Evolutionary conservation across 495 filamentous ascomycete species (phyloP).

Genomic region (Wilcoxina mikolae): DNA sequence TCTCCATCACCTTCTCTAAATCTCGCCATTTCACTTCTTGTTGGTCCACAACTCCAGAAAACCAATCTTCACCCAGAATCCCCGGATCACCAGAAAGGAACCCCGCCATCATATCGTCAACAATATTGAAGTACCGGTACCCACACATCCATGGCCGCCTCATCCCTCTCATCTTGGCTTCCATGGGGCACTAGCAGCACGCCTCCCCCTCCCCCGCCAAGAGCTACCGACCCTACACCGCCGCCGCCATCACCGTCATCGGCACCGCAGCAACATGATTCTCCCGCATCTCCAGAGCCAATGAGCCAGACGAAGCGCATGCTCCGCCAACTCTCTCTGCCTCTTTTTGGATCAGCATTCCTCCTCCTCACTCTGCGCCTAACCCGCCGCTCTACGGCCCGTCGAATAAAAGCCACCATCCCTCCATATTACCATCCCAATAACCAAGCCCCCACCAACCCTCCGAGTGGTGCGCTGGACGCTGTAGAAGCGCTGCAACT

Average conservation of each 20-base stretch:
- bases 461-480: slow-evolving; percentile 40
- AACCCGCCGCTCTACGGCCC: slow-evolving; percentile 43
- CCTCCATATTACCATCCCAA: slow-evolving; percentile 40
- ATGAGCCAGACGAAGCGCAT: slow-evolving; percentile 16
- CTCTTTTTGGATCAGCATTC: slow-evolving; percentile 48
- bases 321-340: slow-evolving; percentile 31
- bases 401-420: slow-evolving; percentile 32
- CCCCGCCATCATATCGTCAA: too few species aligned
- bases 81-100: too few species aligned
- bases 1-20: too few species aligned
- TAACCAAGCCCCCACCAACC: slow-evolving; percentile 21
- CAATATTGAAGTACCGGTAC: too few species aligned
- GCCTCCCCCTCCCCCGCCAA: neutral
- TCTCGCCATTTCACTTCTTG: too few species aligned
- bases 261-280: neutral
- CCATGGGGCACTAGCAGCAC: slow-evolving; percentile 5
- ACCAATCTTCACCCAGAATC: too few species aligned
- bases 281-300: neutral
- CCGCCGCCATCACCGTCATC: slow-evolving; percentile 11
- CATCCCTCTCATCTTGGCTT: slow-evolving; percentile 9
- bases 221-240: slow-evolving; percentile 22
- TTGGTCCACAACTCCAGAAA: too few species aligned
- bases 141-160: too few species aligned
- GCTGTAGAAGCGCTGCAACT: slow-evolving; percentile 51
- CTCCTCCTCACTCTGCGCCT: slow-evolving; percentile 43